Conservation (phyloP, 192 early-diverging fungal species). For the Dimargaris xerosporica region DNA sequence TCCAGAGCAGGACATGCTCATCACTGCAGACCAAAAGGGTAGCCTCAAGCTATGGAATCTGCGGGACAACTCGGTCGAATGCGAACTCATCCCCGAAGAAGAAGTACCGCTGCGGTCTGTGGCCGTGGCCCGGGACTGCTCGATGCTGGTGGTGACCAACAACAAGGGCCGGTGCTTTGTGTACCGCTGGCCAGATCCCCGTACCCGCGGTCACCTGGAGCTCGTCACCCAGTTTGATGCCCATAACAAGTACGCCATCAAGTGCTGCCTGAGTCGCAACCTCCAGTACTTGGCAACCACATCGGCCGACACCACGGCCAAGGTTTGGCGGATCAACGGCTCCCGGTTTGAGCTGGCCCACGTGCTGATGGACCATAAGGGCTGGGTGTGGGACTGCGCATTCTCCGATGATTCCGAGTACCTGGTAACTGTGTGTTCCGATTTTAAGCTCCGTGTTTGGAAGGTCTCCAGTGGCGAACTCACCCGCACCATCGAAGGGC, state of each 20-base stretch:
- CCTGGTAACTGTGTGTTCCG: constrained; percentile 46
- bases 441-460: constrained; percentile 10
- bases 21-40: constrained; percentile 71
- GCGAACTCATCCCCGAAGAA: constrained; percentile 57
- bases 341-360: constrained; percentile 48
- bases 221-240: constrained; percentile 54
- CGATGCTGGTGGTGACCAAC: constrained; percentile 66
- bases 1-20: constrained; percentile 67
- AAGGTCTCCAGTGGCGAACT: constrained; percentile 11
- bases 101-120: constrained; percentile 68
- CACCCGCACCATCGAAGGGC: constrained; percentile 10
- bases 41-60: constrained; percentile 58
- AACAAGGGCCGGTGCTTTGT: constrained; percentile 62
- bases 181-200: constrained; percentile 49
- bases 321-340: constrained; percentile 58
- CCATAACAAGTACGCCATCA: constrained; percentile 69
- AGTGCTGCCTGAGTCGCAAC: constrained; percentile 70
- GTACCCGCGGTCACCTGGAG: constrained; percentile 42
- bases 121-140: constrained; percentile 66
- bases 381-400: constrained; percentile 88
- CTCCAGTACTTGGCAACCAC: constrained; percentile 71
- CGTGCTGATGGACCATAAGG: constrained; percentile 63
- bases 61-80: constrained; percentile 38
- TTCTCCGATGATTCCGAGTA: constrained; percentile 88
- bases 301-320: constrained; percentile 75